Percentiles rank a stretch among this genome's conserved stretches.
Evolutionary conservation across 2,329 filamentous ascomycete species (phyloP).

Genomic region (Fusarium pseudoanthophilum): DNA sequence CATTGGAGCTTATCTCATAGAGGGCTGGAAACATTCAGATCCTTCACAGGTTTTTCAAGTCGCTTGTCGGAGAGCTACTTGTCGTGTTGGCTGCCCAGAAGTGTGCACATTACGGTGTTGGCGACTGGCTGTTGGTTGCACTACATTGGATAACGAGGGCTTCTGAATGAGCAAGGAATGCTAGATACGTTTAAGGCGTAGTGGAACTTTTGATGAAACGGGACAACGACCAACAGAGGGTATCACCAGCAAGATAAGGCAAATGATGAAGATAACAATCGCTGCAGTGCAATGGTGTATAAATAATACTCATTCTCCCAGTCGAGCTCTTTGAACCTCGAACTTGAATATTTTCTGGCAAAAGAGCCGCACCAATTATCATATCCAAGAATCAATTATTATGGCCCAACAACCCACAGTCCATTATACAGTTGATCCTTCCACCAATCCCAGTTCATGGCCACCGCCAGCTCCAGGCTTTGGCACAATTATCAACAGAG

Average conservation of each 20-base stretch:
- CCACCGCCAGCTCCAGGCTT: not conserved
- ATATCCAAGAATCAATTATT: accelerated
- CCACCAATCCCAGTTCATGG: not conserved
- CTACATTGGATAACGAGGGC: not conserved
- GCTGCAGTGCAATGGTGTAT: not conserved
- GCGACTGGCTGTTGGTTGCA: not conserved
- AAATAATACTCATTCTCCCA: not conserved
- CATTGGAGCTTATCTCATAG: too few relatives aligned
- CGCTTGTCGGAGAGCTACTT: not conserved
- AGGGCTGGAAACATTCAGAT: too few relatives aligned
- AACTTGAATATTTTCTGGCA: not conserved
- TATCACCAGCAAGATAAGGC: not conserved
- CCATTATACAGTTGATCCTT: conserved; percentile 1
- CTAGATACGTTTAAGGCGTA: not conserved
- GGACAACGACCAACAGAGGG: not conserved
- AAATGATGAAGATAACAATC: not conserved
- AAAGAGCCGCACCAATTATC: accelerated
- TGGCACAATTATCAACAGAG: not conserved
- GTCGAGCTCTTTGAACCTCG: not conserved
- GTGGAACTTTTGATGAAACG: not conserved
- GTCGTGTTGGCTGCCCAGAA: not conserved
- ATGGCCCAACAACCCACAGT: not conserved
- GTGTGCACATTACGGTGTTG: not conserved
- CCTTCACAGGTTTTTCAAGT: not conserved
- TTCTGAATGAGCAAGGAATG: not conserved